phyloP scores from a whole-genome alignment of 805 yeast genomes.

The Zygoascus ofunaensis region DNA sequence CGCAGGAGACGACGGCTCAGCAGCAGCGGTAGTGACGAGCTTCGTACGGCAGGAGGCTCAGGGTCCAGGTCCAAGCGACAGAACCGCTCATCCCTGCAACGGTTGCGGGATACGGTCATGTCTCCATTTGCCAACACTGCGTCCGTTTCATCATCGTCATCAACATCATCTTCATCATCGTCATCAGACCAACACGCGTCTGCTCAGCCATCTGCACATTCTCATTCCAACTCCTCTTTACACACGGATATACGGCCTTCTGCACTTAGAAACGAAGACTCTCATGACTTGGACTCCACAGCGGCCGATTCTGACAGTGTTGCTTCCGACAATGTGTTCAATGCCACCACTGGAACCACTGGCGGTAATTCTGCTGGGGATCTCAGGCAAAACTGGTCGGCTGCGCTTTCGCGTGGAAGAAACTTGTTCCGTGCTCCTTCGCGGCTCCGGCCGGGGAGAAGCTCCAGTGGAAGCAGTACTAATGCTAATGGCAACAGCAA shows the following conservation, averaged over 20 bases:
- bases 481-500: background rate
- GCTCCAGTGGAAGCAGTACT: background rate
- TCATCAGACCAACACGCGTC: too few species aligned
- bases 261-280: background rate
- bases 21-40: background rate
- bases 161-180: background rate
- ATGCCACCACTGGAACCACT: background rate
- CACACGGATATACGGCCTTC: background rate
- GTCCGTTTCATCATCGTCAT: background rate
- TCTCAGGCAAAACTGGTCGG: background rate
- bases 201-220: too few species aligned
- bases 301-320: too few species aligned
- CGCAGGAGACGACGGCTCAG: slow-evolving; percentile 3
- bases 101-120: slow-evolving; percentile 1
- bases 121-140: slow-evolving; percentile 3
- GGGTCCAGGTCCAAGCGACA: background rate
- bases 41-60: background rate
- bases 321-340: too few species aligned
- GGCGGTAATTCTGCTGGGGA: background rate
- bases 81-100: slow-evolving; percentile 3
- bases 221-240: too few species aligned
- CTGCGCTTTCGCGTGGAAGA: slow-evolving; percentile 3
- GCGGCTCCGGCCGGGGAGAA: background rate
- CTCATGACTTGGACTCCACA: too few species aligned
- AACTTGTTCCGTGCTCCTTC: background rate